Percentiles rank a stretch among this genome's conserved stretches.
Evolutionary conservation across 768 basidiomycete species (phyloP).

Genomic region (Amanita rubescens): DNA sequence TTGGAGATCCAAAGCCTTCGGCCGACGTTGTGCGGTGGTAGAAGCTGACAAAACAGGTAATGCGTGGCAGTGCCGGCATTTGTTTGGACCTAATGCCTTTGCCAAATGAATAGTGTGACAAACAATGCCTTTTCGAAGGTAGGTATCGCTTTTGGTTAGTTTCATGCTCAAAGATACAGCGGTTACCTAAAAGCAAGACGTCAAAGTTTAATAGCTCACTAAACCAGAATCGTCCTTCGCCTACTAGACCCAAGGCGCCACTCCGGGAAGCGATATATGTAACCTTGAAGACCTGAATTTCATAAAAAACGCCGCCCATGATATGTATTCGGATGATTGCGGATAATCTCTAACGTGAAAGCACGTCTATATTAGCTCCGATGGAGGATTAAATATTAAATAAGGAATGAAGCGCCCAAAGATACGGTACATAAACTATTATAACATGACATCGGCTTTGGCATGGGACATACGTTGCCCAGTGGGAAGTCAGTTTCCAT

Average conservation of each 20-base stretch:
- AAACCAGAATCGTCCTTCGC: neutral
- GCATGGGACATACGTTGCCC: neutral
- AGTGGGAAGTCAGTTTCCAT: neutral
- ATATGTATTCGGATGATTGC: too few relatives aligned
- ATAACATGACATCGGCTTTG: neutral
- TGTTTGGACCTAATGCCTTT: neutral
- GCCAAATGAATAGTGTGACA: neutral
- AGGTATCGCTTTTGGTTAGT: neutral
- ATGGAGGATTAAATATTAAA: neutral
- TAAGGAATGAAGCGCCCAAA: neutral
- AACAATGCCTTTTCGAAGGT: neutral
- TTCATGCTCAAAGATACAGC: neutral
- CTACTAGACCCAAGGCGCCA: neutral
- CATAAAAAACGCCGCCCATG: neutral
- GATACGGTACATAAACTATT: neutral
- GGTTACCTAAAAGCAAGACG: neutral
- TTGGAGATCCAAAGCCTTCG: slow-evolving; percentile 5
- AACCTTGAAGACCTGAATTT: neutral
- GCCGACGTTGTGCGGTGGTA: neutral
- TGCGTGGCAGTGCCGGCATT: neutral
- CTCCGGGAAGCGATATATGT: neutral
- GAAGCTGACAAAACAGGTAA: neutral
- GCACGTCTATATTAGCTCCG: neutral
- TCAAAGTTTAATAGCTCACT: neutral
- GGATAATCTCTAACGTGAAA: too few relatives aligned